Evolutionary conservation across 139 green algal species (phyloP).

Genomic region (Chlamydomonas sp.): DNA sequence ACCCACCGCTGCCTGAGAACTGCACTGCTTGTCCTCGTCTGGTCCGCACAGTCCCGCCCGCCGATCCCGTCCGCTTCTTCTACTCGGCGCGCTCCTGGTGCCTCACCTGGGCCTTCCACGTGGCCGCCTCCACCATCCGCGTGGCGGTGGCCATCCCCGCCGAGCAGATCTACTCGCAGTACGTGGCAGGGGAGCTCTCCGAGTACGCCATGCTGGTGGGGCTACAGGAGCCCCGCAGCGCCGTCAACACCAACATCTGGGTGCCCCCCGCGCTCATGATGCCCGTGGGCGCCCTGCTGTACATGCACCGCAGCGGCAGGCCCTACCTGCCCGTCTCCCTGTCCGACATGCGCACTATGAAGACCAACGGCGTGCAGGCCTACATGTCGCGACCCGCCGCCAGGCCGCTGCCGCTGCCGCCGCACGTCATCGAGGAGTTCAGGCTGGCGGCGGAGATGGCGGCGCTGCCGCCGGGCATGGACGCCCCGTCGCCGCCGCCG

Average conservation of each 20-base stretch:
- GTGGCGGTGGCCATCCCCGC: neutral
- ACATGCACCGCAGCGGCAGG: constrained; percentile 21
- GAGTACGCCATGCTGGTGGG: constrained; percentile 6
- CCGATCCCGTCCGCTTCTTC: constrained; percentile 6
- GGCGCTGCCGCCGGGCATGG: neutral
- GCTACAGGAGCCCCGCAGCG: neutral
- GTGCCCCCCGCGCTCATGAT: constrained; percentile 10
- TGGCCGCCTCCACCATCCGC: neutral
- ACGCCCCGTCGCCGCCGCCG: neutral
- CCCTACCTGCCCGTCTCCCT: constrained; percentile 25
- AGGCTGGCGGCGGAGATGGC: neutral
- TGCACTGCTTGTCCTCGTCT: too few relatives aligned
- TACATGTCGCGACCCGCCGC: neutral
- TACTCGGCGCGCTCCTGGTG: constrained; percentile 9
- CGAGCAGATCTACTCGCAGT: neutral
- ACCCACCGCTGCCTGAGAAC: too few relatives aligned
- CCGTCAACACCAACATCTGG: neutral
- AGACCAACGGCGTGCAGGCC: neutral
- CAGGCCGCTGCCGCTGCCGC: neutral
- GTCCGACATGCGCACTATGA: neutral
- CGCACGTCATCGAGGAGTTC: neutral
- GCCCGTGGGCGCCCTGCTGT: constrained; percentile 18
- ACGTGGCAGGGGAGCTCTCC: neutral
- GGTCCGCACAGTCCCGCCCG: neutral
- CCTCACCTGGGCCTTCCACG: neutral